Evolutionary conservation across 305 asterid species (phyloP).

Genomic region (Fraxinus latifolia): DNA sequence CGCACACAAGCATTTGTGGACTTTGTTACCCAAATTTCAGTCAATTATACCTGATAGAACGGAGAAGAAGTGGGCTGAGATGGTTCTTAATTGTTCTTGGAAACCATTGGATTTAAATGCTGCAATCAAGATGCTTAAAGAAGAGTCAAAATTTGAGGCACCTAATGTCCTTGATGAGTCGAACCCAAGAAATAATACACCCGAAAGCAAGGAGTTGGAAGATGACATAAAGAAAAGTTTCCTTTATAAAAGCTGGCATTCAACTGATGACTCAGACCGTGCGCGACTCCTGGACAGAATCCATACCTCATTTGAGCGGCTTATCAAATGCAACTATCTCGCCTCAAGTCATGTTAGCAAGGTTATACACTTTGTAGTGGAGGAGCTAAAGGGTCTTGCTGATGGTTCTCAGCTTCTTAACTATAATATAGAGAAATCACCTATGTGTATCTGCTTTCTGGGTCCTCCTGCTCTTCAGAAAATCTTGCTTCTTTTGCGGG

Average conservation of each 20-base stretch:
- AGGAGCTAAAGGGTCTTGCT: constrained; percentile 70
- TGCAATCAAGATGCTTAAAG: constrained; percentile 47
- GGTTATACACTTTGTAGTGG: constrained; percentile 81
- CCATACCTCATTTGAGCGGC: constrained; percentile 53
- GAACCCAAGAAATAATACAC: constrained; percentile 43
- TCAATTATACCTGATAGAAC: constrained; percentile 62
- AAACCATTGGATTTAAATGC: constrained; percentile 71
- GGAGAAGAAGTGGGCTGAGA: constrained; percentile 80
- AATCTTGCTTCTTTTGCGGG: constrained; percentile 71
- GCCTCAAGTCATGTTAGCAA: constrained; percentile 81
- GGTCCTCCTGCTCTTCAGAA: constrained; percentile 71
- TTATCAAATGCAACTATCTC: constrained; percentile 61
- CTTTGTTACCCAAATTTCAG: constrained; percentile 70
- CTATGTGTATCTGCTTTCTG: constrained; percentile 75
- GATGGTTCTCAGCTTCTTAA: constrained; percentile 66
- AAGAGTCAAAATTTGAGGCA: constrained; percentile 42
- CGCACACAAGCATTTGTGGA: constrained; percentile 65
- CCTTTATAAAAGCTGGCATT: constrained; percentile 62
- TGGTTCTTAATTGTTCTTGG: constrained; percentile 80
- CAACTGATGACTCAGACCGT: constrained; percentile 78
- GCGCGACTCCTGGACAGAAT: constrained; percentile 76
- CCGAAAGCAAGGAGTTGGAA: constrained; percentile 54
- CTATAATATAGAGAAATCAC: constrained; percentile 63
- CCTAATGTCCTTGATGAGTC: constrained; percentile 46
- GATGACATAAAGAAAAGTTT: constrained; percentile 46